phyloP scores from a whole-genome alignment of 257 asterid species.

The Primulina tabacum region DNA sequence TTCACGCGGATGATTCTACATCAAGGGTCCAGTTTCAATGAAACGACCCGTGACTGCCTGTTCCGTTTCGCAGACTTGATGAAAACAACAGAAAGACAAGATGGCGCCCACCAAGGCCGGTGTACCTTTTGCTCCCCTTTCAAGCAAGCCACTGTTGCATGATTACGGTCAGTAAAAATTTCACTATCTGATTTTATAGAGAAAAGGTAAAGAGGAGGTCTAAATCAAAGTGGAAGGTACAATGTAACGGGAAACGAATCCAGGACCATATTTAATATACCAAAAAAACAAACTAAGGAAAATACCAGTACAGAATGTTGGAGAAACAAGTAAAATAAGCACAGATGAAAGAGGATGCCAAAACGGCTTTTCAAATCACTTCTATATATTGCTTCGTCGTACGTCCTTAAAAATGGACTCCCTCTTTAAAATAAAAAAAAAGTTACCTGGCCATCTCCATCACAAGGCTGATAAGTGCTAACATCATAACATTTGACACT shows the following conservation, averaged over 20 bases:
- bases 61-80: conserved; percentile 73
- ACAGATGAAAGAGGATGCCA: not conserved
- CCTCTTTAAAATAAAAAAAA: not conserved
- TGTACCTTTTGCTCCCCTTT: conserved; percentile 96
- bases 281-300: not conserved
- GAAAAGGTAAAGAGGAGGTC: not conserved
- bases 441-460: not conserved
- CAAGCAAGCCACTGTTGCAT: conserved; percentile 82
- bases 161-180: conserved; percentile 11
- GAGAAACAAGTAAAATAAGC: not conserved
- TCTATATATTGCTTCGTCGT: not conserved
- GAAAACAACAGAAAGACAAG: conserved; percentile 66
- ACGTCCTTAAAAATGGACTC: conserved; percentile 2
- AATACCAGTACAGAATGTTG: not conserved
- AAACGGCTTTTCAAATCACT: not conserved
- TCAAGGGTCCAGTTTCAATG: conserved; percentile 96
- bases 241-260: not conserved
- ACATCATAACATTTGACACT: not conserved
- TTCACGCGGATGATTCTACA: conserved; percentile 27
- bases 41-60: conserved; percentile 90
- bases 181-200: conserved; percentile 5
- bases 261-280: not conserved
- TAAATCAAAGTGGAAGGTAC: not conserved
- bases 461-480: not conserved
- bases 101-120: conserved; percentile 97